Base-by-base conservation (phyloP, 257 asterid species). In the Striga asiatica region DNA sequence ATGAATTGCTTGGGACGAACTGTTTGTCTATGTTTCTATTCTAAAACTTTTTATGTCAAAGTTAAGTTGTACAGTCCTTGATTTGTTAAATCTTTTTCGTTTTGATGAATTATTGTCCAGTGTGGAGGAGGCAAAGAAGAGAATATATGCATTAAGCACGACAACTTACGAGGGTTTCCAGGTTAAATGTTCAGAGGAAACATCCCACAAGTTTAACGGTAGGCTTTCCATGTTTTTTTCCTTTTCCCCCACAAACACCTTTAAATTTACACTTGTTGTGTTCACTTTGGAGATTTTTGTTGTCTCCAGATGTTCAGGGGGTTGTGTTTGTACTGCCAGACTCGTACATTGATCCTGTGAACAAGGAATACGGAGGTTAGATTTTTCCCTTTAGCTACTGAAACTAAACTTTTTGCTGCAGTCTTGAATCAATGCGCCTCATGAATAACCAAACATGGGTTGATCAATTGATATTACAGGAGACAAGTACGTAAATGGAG, bases 331-430 rank as follows among this genome's bases (percentile, higher is more conserved):
- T 92, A 18, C 64, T 92, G 61, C 98, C 98, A 17, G 98, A 92
- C 73, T 92, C 98, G 6, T 92, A 92, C 63, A 84, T 88, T 24
- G 97, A 92, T 77, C 94, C 97, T 22, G 77, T 66, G 16, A 82
- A 82, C 43, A 84, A 92, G 78, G 94, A 84, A 56, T 92, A 92
- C 63, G 98, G 98, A 92, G 98, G 98, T 88, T 51, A 54, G 76
- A 48, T 29, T 45, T 41, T 56, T 56, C 43, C 38, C 5, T 42
- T 20, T 29, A 6, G 13, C 13, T 52, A 16, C 53, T 10, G 27
- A 6, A 19, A 23, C 11, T 7, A 24, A 32, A 16, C 8, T 29
- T 29, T 29, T 29, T 29, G 27, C 25, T 39, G 17, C n/a, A n/a
- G 32, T 42, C 50, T 9, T 55, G 19, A 54, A 18, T 23, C 21